A percentile compares a stretch with the other conserved stretches of the same genome.
Conservation (phyloP, 179 eudicot species). For the Silene noctiflora region DNA sequence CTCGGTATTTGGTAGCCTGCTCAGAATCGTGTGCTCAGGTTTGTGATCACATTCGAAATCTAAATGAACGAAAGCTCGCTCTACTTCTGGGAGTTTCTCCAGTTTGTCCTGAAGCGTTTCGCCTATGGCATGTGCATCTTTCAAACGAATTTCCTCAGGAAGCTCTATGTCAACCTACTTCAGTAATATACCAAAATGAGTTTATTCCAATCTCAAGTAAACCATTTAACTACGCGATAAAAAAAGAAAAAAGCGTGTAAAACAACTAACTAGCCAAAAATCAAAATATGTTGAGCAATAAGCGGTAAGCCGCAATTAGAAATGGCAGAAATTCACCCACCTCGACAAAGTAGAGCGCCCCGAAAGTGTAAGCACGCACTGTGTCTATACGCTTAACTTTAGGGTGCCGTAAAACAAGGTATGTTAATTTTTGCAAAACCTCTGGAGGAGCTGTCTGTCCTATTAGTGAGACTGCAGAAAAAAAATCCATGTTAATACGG, state of each 20-base stretch:
- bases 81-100: conserved; percentile 84
- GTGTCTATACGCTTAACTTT: conserved; percentile 82
- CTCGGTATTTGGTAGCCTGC: conserved; percentile 68
- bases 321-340: conserved; percentile 30
- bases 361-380: conserved; percentile 92
- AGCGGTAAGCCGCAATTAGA: not conserved
- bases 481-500: conserved; percentile 3
- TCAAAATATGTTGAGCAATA: not conserved
- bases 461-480: conserved; percentile 70
- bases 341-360: conserved; percentile 91
- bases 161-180: conserved; percentile 89
- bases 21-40: conserved; percentile 88
- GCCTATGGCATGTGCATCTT: conserved; percentile 80
- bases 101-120: conserved; percentile 76
- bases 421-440: conserved; percentile 78
- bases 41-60: conserved; percentile 92
- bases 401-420: conserved; percentile 82
- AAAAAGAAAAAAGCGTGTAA: not conserved
- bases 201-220: not conserved
- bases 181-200: not conserved
- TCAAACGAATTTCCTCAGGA: conserved; percentile 75
- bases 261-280: not conserved
- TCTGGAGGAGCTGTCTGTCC: conserved; percentile 95
- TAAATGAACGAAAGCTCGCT: conserved; percentile 94
- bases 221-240: too few relatives aligned